Base-by-base conservation (phyloP, 148 eudicot species). In the Camellia lanceoleosa region DNA sequence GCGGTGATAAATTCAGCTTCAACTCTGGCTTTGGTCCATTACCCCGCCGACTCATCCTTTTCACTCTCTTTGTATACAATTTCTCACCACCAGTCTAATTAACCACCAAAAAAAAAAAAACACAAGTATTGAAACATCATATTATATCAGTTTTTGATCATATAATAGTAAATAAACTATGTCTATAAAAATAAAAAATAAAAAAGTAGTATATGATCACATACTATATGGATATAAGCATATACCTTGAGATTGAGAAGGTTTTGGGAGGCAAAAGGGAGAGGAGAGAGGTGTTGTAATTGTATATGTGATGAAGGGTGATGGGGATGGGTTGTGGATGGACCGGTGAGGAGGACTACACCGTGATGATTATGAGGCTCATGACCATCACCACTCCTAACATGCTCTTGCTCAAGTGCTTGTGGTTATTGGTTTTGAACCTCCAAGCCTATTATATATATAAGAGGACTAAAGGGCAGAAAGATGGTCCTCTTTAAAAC, bases 1-100 rank as follows among this genome's bases (percentile, higher is more conserved):
- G 90, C 63, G 94, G 92, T 10, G 94, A 91, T 76, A 90, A 75
- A 71, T 88, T 88, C 76, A 91, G 81, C 85, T 86, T 89, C 71
- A 91, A 73, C 82, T 91, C 90, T 18, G 87, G 84, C 82, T 78
- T 87, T 54, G 88, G 90, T 13, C 68, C 86, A 75, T 83, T 89
- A 0, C 30, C 30, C 54, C 80, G 73, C 30, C 86, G 72, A 75
- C 87, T 90, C 83, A 84, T 87, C 11, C 55, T 78, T 78, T 73
- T 70, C 43, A 67, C 71, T 16, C 54, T 68, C 82, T 19, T 63
- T 46, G 46, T 56, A 18, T 62, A 3, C 52, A 54, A 68, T 44
- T 13, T 68, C 9, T 14, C 72, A 5, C 11, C 11, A 56, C 3
- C 19, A 7, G 2, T 3, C 8, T 3, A 3, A 8, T 23, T 2